Conservation (phyloP, 176 grass and related monocot species). For the Zea mays region DNA sequence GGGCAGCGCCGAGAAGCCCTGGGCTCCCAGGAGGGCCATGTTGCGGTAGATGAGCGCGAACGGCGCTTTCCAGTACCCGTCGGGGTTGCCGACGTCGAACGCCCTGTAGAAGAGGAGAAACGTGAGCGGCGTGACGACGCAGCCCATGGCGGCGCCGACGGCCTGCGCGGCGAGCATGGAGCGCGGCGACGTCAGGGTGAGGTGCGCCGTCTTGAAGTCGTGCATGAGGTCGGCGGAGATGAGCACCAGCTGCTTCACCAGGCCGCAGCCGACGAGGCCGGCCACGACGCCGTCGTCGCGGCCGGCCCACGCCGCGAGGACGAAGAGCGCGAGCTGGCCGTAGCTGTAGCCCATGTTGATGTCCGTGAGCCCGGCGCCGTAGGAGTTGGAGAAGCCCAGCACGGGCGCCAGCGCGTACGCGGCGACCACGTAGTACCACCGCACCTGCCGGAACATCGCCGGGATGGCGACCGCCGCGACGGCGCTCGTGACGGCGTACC, state of each 20-base stretch:
- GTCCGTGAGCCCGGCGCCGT: conserved; percentile 83
- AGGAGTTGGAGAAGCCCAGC: conserved; percentile 89
- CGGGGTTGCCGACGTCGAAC: conserved; percentile 81
- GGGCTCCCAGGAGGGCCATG: conserved; percentile 76
- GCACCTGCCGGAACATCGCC: conserved; percentile 69
- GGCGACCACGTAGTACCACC: conserved; percentile 79
- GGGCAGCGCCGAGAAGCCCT: conserved; percentile 82
- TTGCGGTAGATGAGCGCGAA: conserved; percentile 87
- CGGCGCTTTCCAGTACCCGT: conserved; percentile 83
- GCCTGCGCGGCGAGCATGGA: conserved; percentile 75
- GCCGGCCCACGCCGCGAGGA: conserved; percentile 72
- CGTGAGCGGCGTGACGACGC: conserved; percentile 69
- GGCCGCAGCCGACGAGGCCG: conserved; percentile 67
- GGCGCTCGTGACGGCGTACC: conserved; percentile 51
- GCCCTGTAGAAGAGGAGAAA: conserved; percentile 87
- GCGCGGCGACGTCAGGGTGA: conserved; percentile 73
- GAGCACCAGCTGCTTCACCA: conserved; percentile 78
- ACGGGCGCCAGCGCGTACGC: conserved; percentile 79
- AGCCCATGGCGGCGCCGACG: conserved; percentile 76
- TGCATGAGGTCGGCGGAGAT: conserved; percentile 92
- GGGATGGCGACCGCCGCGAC: conserved; percentile 46
- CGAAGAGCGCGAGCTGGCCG: conserved; percentile 81
- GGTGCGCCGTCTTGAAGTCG: conserved; percentile 78
- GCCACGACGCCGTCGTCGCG: conserved; percentile 65
- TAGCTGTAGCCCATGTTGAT: conserved; percentile 97